A percentile compares a stretch with the other conserved stretches of the same genome.
phyloP scores from a whole-genome alignment of 2,329 filamentous ascomycete species.

The Colletotrichum orchidophilum region DNA sequence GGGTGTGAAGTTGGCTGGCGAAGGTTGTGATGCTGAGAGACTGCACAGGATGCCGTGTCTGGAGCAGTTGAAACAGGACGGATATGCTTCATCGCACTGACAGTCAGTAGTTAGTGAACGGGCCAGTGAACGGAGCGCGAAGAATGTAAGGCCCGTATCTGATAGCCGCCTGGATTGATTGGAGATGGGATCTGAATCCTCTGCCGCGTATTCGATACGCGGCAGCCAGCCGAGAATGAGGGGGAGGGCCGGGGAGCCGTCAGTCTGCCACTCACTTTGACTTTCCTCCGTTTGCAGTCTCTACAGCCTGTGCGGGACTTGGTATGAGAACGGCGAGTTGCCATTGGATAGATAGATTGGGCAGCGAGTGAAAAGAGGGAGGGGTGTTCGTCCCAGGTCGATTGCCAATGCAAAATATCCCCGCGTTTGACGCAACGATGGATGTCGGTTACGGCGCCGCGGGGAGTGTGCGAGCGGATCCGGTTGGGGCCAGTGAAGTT shows the following conservation, averaged over 20 bases:
- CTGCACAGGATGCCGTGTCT: slow-evolving; percentile 42
- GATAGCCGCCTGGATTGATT: not conserved
- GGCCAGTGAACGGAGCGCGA: not conserved
- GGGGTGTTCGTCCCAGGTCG: not conserved
- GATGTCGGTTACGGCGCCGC: not conserved
- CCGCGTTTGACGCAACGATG: not conserved
- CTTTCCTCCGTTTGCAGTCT: slow-evolving; percentile 45
- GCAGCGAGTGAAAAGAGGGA: not conserved
- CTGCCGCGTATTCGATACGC: slow-evolving; percentile 9
- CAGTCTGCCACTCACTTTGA: slow-evolving; percentile 39
- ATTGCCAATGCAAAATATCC: not conserved
- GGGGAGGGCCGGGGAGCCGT: not conserved
- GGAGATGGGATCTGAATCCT: not conserved
- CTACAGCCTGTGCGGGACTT: slow-evolving; percentile 45
- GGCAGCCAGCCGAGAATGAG: not conserved
- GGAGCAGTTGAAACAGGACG: slow-evolving; percentile 43
- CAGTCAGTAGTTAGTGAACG: not conserved
- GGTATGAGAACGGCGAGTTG: slow-evolving; percentile 42
- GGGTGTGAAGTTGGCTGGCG: not conserved
- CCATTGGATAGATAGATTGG: slow-evolving; percentile 3
- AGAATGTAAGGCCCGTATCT: too few relatives aligned
- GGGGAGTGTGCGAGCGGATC: not conserved
- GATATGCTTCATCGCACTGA: slow-evolving; percentile 40
- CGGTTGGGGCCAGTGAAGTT: too few relatives aligned
- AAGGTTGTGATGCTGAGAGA: slow-evolving; percentile 25